Percentiles rank a stretch among this genome's conserved stretches.
phyloP scores from a whole-genome alignment of 2,329 filamentous ascomycete species.

The Exophiala alcalophila region DNA sequence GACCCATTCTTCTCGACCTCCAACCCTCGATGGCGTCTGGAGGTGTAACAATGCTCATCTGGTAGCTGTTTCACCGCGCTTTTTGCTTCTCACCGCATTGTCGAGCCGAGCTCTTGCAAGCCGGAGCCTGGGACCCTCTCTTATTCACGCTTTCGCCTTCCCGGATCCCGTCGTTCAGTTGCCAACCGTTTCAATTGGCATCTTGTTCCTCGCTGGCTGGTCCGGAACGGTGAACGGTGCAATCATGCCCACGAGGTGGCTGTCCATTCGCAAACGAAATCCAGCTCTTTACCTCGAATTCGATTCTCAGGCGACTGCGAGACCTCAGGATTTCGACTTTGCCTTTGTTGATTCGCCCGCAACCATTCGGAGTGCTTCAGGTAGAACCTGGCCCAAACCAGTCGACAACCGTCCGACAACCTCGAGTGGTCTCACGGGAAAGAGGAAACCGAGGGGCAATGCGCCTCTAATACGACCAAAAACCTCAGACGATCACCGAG shows the following conservation, averaged over 20 bases:
- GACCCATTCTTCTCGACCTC: conserved; percentile 3
- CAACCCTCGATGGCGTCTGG: conserved; percentile 4
- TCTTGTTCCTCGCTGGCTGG: conserved; percentile 15
- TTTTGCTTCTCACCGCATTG: conserved; percentile 6
- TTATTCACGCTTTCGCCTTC: conserved; percentile 15
- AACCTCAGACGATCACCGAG: conserved; percentile 21
- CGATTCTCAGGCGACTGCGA: conserved; percentile 10
- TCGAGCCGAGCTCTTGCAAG: conserved; percentile 4
- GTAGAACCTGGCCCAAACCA: conserved; percentile 5
- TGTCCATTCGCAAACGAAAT: conserved; percentile 21
- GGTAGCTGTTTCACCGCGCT: conserved; percentile 23
- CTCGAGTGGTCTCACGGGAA: conserved; percentile 13
- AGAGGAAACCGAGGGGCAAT: conserved; percentile 17
- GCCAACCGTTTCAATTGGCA: conserved; percentile 15
- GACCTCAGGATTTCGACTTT: conserved; percentile 25
- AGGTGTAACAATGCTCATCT: conserved; percentile 16
- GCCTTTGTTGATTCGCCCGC: conserved; percentile 21
- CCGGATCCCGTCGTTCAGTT: conserved; percentile 20
- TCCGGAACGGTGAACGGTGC: conserved; percentile 6
- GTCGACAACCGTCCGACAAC: conserved; percentile 21
- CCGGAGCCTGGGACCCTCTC: too few relatives aligned
- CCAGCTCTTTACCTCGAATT: conserved; percentile 13
- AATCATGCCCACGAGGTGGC: conserved; percentile 25
- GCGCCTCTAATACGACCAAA: conserved; percentile 16
- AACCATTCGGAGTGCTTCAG: conserved; percentile 4